phyloP scores from a whole-genome alignment of 345 rosid species.

The Erodium maritimum region DNA sequence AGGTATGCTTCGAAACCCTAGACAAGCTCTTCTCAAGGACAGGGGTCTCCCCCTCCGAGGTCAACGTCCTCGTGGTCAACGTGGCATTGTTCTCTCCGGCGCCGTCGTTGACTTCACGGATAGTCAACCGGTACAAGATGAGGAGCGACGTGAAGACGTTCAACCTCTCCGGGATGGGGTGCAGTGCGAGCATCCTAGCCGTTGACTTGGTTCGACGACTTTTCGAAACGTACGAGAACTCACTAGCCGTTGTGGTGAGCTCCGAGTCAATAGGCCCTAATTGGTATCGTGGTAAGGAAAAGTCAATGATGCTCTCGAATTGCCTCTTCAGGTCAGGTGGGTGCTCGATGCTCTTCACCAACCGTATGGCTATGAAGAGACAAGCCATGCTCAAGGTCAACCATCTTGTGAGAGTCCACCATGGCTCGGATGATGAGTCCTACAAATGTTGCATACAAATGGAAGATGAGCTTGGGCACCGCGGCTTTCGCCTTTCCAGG shows the following conservation, averaged over 20 bases:
- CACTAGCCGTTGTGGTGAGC: constrained; percentile 54
- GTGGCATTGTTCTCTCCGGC: constrained; percentile 51
- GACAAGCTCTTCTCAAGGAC: constrained; percentile 41
- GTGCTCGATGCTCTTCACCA: constrained; percentile 58
- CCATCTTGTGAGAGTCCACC: constrained; percentile 34
- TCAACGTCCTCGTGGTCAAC: constrained; percentile 54
- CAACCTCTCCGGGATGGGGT: constrained; percentile 63
- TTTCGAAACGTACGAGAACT: constrained; percentile 31
- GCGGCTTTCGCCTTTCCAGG: constrained; percentile 42
- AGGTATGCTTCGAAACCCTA: constrained; percentile 40
- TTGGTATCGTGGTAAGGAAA: constrained; percentile 70
- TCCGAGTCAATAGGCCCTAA: constrained; percentile 60
- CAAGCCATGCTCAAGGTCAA: constrained; percentile 38
- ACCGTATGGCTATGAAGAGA: constrained; percentile 29
- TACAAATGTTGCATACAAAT: constrained; percentile 48
- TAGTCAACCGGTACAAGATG: constrained; percentile 59
- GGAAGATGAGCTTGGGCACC: constrained; percentile 43
- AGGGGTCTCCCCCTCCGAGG: constrained; percentile 35
- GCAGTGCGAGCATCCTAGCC: constrained; percentile 48
- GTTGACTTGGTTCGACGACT: constrained; percentile 36
- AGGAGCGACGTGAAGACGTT: constrained; percentile 44
- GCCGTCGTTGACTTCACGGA: constrained; percentile 54
- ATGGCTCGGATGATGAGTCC: constrained; percentile 50
- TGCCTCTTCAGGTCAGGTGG: constrained; percentile 67
- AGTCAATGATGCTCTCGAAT: constrained; percentile 70